phyloP scores from a whole-genome alignment of 2,329 filamentous ascomycete genomes.

The Furcasterigmium furcatum region DNA sequence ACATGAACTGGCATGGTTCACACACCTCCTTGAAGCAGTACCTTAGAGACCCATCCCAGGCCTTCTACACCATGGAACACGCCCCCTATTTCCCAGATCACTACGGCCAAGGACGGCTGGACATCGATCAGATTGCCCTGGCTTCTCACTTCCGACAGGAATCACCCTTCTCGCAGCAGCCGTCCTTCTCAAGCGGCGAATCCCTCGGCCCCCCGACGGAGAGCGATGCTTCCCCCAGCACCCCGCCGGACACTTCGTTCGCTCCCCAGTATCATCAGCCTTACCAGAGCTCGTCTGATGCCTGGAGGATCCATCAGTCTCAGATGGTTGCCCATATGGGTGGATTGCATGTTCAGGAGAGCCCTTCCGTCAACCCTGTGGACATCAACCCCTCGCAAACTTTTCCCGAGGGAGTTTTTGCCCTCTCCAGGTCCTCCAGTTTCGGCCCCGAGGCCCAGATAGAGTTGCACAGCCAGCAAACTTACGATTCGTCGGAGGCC shows the following conservation, averaged over 20 bases:
- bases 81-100: constrained; percentile 2
- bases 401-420: constrained; percentile 5
- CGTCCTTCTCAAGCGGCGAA: constrained; percentile 31
- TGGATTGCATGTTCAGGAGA: neutral
- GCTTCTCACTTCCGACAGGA: constrained; percentile 21
- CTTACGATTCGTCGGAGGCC: neutral
- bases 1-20: constrained; percentile 2
- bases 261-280: constrained; percentile 23
- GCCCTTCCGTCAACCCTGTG: constrained; percentile 9
- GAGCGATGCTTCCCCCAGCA: constrained; percentile 34
- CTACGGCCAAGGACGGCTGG: constrained; percentile 1
- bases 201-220: constrained; percentile 33
- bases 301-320: constrained; percentile 5
- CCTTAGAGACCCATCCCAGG: constrained; percentile 6
- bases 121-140: constrained; percentile 13
- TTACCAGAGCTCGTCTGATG: constrained; percentile 7
- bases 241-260: constrained; percentile 29
- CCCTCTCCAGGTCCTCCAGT: neutral
- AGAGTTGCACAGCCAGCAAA: neutral
- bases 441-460: neutral
- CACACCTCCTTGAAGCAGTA: constrained; percentile 10
- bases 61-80: constrained; percentile 9
- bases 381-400: constrained; percentile 10
- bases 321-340: constrained; percentile 1
- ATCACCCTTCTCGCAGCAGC: constrained; percentile 34